phyloP scores from a whole-genome alignment of 805 yeast species.

The Soucietia sequanensis region DNA sequence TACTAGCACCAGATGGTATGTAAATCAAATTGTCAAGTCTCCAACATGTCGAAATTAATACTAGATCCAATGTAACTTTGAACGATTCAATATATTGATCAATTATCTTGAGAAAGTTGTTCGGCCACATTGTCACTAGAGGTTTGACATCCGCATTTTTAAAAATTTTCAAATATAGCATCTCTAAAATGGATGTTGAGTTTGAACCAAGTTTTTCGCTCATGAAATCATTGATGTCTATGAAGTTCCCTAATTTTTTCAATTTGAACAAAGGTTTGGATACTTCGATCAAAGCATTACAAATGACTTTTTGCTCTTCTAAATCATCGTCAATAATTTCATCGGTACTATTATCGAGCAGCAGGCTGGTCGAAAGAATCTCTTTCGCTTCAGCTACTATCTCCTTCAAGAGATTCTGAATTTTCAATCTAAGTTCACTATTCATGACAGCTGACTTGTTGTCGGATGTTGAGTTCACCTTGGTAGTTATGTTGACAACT shows the following conservation, averaged over 20 bases:
- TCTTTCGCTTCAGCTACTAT: constrained; percentile 17
- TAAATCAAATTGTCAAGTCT: constrained; percentile 32
- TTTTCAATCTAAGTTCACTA: constrained; percentile 18
- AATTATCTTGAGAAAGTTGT: constrained; percentile 13
- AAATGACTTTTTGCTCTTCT: constrained; percentile 12
- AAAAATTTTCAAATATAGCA: constrained; percentile 16
- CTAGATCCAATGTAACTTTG: constrained; percentile 21
- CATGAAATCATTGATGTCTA: constrained; percentile 6
- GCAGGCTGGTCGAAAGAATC: constrained; percentile 11
- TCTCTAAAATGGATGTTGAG: constrained; percentile 5
- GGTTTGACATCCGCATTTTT: constrained; percentile 17
- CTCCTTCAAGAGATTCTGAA: constrained; percentile 24
- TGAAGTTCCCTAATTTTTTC: constrained; percentile 16
- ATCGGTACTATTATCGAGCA: constrained; percentile 8
- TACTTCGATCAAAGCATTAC: constrained; percentile 9
- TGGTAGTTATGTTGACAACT: neutral
- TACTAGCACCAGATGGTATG: constrained; percentile 15
- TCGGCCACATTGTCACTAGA: constrained; percentile 20
- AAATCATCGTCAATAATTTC: constrained; percentile 9
- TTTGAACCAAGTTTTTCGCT: constrained; percentile 13
- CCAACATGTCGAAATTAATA: constrained; percentile 29
- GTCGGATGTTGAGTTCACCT: too few species aligned
- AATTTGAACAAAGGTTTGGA: constrained; percentile 21
- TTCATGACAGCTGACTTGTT: constrained; percentile 18
- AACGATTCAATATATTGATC: constrained; percentile 13